Conservation (phyloP, 1,284 basidiomycete genomes). For the Cerioporus squamosus region DNA sequence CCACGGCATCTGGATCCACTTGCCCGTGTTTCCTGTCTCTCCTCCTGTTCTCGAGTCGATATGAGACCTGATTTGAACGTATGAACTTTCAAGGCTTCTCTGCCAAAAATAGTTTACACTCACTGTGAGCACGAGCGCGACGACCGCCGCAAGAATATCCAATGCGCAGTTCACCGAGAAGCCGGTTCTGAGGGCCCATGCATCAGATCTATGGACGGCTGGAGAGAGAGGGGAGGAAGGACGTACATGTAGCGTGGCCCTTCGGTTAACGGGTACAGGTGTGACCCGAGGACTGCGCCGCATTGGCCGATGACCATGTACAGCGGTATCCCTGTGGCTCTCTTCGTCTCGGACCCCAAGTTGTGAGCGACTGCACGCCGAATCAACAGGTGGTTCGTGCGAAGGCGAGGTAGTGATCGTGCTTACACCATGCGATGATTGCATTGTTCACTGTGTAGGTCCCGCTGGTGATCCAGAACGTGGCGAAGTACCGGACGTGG, state of each 20-base stretch:
- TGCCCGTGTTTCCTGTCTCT: conserved; percentile 62
- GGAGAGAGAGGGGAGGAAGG: conserved; percentile 12
- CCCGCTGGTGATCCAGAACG: conserved; percentile 71
- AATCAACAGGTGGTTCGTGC: too few species aligned
- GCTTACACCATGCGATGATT: conserved; percentile 77
- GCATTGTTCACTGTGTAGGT: conserved; percentile 73
- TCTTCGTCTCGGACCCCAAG: conserved; percentile 78
- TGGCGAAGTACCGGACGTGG: conserved; percentile 68
- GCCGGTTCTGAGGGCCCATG: conserved; percentile 51
- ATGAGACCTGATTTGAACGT: conserved; percentile 32
- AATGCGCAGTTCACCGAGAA: conserved; percentile 65
- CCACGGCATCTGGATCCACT: conserved; percentile 48
- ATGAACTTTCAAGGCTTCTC: not conserved
- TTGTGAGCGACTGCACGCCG: conserved; percentile 74
- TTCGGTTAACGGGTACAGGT: conserved; percentile 68
- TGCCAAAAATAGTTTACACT: conserved; percentile 30
- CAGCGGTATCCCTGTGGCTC: conserved; percentile 73
- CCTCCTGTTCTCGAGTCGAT: conserved; percentile 61
- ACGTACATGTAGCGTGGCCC: conserved; percentile 64
- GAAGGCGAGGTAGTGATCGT: too few species aligned
- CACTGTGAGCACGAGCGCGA: conserved; percentile 58
- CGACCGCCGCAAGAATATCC: conserved; percentile 58
- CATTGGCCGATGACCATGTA: conserved; percentile 79
- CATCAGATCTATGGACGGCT: not conserved
- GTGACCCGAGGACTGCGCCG: conserved; percentile 73